Percentiles rank a stretch among this genome's conserved stretches.
Evolutionary conservation across 2,329 filamentous ascomycete species (phyloP).

Genomic region (Dactylellina parvicollis): DNA sequence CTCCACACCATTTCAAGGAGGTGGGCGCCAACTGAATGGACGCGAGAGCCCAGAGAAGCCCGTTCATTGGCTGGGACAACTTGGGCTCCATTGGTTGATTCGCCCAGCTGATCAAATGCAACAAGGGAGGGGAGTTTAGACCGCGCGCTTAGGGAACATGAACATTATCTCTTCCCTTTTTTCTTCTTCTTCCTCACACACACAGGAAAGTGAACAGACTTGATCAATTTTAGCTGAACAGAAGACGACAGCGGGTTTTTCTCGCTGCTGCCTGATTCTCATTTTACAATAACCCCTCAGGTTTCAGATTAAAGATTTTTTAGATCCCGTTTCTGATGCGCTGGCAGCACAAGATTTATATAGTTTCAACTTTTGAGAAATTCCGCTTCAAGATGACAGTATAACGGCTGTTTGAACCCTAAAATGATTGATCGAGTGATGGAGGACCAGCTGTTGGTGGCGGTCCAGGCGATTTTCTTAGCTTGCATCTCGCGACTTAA

Average conservation of each 20-base stretch:
- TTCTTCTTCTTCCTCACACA: neutral
- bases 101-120: constrained; percentile 50
- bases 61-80: constrained; percentile 38
- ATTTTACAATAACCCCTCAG: constrained; percentile 45
- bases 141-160: constrained; percentile 53
- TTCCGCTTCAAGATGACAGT: constrained; percentile 17
- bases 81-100: constrained; percentile 45
- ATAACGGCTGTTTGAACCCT: constrained; percentile 9
- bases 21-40: constrained; percentile 54
- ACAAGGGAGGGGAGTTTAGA: constrained; percentile 47
- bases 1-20: constrained; percentile 53
- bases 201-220: constrained; percentile 4
- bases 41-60: constrained; percentile 37
- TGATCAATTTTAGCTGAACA: constrained; percentile 17
- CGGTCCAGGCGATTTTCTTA: neutral
- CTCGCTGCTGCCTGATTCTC: constrained; percentile 50
- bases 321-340: constrained; percentile 37
- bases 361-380: constrained; percentile 21
- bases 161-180: constrained; percentile 28
- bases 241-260: neutral
- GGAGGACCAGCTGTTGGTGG: neutral
- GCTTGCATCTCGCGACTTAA: neutral
- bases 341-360: constrained; percentile 4
- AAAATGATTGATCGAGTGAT: neutral
- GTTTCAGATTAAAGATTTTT: constrained; percentile 51